Base-by-base conservation (phyloP, 179 eudicot genomes). In the Spergularia azorica region DNA sequence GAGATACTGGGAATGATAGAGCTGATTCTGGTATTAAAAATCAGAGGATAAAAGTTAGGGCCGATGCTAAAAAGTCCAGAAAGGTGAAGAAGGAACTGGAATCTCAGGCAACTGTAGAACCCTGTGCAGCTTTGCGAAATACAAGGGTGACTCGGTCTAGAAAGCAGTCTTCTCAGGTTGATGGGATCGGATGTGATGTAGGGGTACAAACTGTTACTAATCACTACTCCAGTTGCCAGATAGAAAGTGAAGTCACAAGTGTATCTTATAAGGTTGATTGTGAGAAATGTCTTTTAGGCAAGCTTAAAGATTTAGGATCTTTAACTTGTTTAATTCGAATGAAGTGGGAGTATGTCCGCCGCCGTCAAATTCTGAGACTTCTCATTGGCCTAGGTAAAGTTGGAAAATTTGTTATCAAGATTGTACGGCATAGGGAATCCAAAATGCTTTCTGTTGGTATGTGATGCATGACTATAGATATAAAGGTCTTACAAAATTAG, bases 281-380 rank as follows among this genome's bases (percentile, higher is more conserved):
- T 76, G 89, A 83, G 89, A 83, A 93, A 70, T 93, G 95, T 81
- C 85, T 85, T 71, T 84, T 76, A 57, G 71, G 46, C 61, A 88
- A 86, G 76, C 76, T 83, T 66, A 65, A 77, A 51, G 58, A 58
- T 59, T 76, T 84, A 68, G 85, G 88, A 62, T 84, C 88, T n/a
- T 14, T 93, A 43, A 78, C 52, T 58, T 75, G 76, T 76, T 76
- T 84, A 67, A 80, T 88, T 62, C 82, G 63, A 76, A 70, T 91
- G 88, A 90, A 86, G 76, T 91, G 96, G 98, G 98, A 95, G 87
- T 83, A 89, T 68, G 84, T 77, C 52, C 88, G 97, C 77, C 85
- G 97, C 81, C 85, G 83, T 74, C 88, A 86, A 73, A 81, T 80
- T 57, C 71, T 91, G 82, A 87, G 87, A 76, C 79, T 89, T 66